Base-by-base conservation (phyloP, 495 filamentous ascomycete genomes). In the Durotheca rogersii region DNA sequence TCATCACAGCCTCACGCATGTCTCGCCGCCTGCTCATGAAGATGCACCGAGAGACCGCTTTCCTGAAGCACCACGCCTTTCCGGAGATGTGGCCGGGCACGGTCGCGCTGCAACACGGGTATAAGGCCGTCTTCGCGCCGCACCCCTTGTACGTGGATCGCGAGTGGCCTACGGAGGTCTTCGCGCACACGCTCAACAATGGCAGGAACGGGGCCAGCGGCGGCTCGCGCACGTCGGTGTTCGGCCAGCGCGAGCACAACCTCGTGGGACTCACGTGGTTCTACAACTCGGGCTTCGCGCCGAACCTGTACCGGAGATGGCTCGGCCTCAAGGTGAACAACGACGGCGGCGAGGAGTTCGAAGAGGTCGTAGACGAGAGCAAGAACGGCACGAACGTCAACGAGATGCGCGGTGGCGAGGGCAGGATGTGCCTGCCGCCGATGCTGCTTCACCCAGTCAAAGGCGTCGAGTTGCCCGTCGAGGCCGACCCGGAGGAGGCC, bases 381-480 rank as follows among this genome's bases (percentile, higher is more conserved):
- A 71, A 75, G 71, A 59, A 79, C 48, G 65, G 75, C 38, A 36
- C 62, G 53, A 72, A 66, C 3, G 70, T 77, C 7, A 67, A 68
- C 34, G 63, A 67, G 15, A 79, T 78, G 76, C 67, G 64, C 34
- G 78, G 78, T 14, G 77, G 73, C 23, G 85, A 89, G 67, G 89
- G 88, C 15, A 79, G 92, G 49, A 94, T 98, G 90, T 98, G 93
- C 76, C 70, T 96, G 27, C 90, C 89, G 20, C 86, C 86, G 10
- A 88, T 95, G 87, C 74, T 98, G 41, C 66, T 97, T 60, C 93
- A 98, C 79, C 93, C 93, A 0, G 81, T 97, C 32, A 98, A 97
- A 76, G 81, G 82, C 37, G 82, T 94, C 7, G 82, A 87, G 41
- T 67, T 96, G 67, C 80, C 90, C 4, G 82, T 88, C 31, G 88